Evolutionary conservation across 306 rosid genomes (phyloP), one percentile per base, ranked within the genome.

Genomic region (Vigna angularis): DNA sequence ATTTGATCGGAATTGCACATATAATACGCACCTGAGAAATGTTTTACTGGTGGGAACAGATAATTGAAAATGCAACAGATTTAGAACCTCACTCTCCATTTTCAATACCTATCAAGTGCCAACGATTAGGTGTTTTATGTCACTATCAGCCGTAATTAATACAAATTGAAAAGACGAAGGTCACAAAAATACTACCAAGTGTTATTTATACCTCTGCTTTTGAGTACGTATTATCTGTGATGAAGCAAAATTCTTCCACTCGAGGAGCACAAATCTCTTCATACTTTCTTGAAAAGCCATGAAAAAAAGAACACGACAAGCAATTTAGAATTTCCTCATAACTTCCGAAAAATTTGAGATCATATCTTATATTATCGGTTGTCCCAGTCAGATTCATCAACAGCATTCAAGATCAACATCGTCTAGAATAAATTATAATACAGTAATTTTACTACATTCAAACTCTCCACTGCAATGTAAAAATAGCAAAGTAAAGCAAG

Each of bases 231-330:
- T 83, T 85, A 73, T 94, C 98, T 14, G 98, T 94, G 82, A 94
- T 90, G 87, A 85, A 66, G 84, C 96, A 92, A 82, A 94, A 91
- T 20, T 94, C 97, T 82, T 91, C 94, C 48, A 90, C 89, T 67
- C 77, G 83, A 28, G 96, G 97, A 47, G 98, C 94, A 84, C 87
- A 66, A 20, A 89, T 92, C 90, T 94, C 98, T 87, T 94, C 96
- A 45, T 94, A 94, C 77, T 94, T 94, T 44, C 98, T 94, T 45
- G 63, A 81, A 66, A 81, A 78, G 62, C 28, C 84, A 83, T 72
- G 79, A 62, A 53, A 70, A 42, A 38, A 79, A 84, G 73, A 53
- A 48, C 2, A 48, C 69, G 6, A 66, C 74, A 53, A 67, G 67
- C 65, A 17, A 47, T 18, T 83, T 73, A 80, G 86, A 79, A 57